Conservation (phyloP, 2,329 filamentous ascomycete genomes). For the Celoporthe dispersa region DNA sequence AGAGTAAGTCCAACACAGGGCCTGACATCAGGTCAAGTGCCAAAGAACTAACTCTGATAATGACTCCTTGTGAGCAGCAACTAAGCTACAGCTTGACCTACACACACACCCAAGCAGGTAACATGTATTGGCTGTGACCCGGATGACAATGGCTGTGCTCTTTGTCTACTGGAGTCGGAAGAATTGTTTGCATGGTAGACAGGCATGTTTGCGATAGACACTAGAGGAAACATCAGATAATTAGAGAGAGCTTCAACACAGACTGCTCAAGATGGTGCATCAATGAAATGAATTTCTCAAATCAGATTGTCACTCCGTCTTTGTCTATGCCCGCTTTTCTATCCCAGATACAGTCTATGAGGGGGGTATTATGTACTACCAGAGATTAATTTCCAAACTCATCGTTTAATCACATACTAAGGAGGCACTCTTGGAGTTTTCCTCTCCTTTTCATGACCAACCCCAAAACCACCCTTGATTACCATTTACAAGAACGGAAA, state of each 20-base stretch:
- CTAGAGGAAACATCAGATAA: background rate
- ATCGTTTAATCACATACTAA: background rate
- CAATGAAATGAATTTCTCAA: background rate
- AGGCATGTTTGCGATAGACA: background rate
- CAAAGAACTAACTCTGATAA: background rate
- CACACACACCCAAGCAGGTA: background rate
- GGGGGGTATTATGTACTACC: background rate
- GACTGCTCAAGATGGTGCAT: background rate
- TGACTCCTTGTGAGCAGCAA: background rate
- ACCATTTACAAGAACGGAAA: background rate
- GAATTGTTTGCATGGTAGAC: background rate
- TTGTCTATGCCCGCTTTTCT: background rate
- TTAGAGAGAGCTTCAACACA: background rate
- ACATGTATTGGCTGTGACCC: background rate
- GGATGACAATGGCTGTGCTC: background rate
- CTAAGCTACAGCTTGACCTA: background rate
- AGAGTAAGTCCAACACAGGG: background rate
- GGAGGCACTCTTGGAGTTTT: too few relatives aligned
- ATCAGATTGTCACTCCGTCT: background rate
- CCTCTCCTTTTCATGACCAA: background rate
- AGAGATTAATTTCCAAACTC: background rate
- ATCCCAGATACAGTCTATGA: background rate
- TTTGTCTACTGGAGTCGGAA: background rate
- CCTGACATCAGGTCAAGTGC: background rate
- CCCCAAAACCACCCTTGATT: background rate